Conservation (phyloP, 495 filamentous ascomycete species). For the Annulohypoxylon nitens region DNA sequence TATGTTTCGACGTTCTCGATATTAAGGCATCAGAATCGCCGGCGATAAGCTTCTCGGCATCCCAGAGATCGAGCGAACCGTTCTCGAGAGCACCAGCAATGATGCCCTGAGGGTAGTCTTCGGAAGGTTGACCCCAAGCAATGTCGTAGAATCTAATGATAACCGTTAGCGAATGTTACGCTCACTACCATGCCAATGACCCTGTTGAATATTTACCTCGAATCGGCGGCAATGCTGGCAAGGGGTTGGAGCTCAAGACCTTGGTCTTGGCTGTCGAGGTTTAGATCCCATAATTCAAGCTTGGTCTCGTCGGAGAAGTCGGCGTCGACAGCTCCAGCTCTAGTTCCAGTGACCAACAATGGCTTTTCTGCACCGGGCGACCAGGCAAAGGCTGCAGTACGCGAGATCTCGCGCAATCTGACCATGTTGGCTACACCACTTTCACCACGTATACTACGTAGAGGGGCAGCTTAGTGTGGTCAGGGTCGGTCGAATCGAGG, state of each 20-base stretch:
- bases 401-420: conserved; percentile 91
- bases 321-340: conserved; percentile 93
- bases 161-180: conserved; percentile 34
- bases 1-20: conserved; percentile 91
- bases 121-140: conserved; percentile 87
- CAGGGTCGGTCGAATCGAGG: conserved; percentile 24
- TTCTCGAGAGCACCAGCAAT: conserved; percentile 97
- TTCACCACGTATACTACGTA: conserved; percentile 18
- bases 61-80: conserved; percentile 95
- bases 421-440: conserved; percentile 77
- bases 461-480: conserved; percentile 31
- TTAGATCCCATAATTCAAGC: conserved; percentile 96
- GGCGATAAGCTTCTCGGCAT: conserved; percentile 84
- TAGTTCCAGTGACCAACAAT: conserved; percentile 93
- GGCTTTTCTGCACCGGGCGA: conserved; percentile 80
- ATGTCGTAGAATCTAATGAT: conserved; percentile 90
- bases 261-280: conserved; percentile 77
- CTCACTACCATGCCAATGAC: background rate
- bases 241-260: conserved; percentile 87
- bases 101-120: conserved; percentile 81
- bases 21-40: conserved; percentile 80
- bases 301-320: conserved; percentile 98
- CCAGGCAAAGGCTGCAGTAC: conserved; percentile 98
- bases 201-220: conserved; percentile 71
- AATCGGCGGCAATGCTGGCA: conserved; percentile 86